phyloP scores from a whole-genome alignment of 495 filamentous ascomycete species.

The Penicillium paxilli region DNA sequence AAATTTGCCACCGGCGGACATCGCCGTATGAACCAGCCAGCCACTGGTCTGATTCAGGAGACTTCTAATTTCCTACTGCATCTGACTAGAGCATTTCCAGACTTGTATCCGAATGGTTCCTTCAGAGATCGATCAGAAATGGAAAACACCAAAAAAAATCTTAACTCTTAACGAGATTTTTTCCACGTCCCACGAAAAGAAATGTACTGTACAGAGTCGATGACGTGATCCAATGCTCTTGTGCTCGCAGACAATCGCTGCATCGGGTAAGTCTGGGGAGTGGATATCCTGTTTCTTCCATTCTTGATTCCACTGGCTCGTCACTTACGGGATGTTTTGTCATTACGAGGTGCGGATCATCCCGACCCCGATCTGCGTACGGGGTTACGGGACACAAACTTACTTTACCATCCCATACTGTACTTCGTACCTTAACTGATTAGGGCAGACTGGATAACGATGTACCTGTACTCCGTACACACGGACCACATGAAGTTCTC shows the following conservation, averaged over 20 bases:
- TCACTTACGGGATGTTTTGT: neutral
- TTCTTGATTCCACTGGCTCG: neutral
- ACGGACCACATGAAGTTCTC: neutral
- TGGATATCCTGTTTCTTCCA: neutral
- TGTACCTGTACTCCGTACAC: neutral
- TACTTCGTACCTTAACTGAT: neutral
- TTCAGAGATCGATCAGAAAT: too few relatives aligned
- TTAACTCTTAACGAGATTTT: too few relatives aligned
- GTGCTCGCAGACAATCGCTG: constrained; percentile 2
- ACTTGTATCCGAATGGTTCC: neutral
- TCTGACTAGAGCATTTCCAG: neutral
- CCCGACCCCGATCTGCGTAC: constrained; percentile 14
- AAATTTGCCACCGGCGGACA: constrained; percentile 6
- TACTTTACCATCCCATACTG: neutral
- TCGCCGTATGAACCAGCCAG: constrained; percentile 1
- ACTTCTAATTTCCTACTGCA: neutral
- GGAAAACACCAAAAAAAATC: neutral
- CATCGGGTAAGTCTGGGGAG: constrained; percentile 2
- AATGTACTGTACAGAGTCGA: constrained; percentile 5
- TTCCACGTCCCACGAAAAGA: neutral
- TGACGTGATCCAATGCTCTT: neutral
- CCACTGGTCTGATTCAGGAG: neutral
- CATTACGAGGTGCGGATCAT: constrained; percentile 4
- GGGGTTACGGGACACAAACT: neutral
- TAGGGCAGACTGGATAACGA: neutral